Evolutionary conservation across 345 rosid species (phyloP).

Genomic region (Hypericum androsaemum): DNA sequence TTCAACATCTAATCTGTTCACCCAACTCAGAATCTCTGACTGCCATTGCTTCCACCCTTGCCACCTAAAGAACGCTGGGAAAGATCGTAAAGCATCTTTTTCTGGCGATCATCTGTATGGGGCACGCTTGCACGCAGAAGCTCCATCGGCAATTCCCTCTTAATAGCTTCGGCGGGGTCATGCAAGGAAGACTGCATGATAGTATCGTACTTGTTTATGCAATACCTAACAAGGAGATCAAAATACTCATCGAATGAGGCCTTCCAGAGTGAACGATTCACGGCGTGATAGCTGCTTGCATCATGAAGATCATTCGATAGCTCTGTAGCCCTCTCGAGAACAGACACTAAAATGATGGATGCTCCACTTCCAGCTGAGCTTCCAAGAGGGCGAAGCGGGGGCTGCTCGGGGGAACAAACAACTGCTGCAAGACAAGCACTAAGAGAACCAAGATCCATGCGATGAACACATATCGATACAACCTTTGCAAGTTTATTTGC

Average conservation of each 20-base stretch:
- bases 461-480: slow-evolving; percentile 44
- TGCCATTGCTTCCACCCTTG: neutral
- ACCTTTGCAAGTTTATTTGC: slow-evolving; percentile 55
- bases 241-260: slow-evolving; percentile 88
- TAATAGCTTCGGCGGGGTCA: slow-evolving; percentile 68
- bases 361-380: slow-evolving; percentile 79
- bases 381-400: slow-evolving; percentile 84
- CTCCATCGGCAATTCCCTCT: slow-evolving; percentile 76
- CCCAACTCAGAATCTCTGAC: no score
- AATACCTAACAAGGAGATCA: slow-evolving; percentile 65
- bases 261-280: slow-evolving; percentile 65
- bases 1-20: no score
- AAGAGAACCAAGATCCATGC: slow-evolving; percentile 72
- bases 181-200: slow-evolving; percentile 54
- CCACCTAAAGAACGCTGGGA: slow-evolving; percentile 57
- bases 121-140: slow-evolving; percentile 77
- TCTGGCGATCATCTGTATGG: slow-evolving; percentile 73
- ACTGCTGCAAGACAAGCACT: slow-evolving; percentile 87
- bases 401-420: slow-evolving; percentile 81
- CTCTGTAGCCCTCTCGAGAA: slow-evolving; percentile 68
- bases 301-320: slow-evolving; percentile 44
- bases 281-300: slow-evolving; percentile 42
- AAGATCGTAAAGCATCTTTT: slow-evolving; percentile 63
- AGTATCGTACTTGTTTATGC: slow-evolving; percentile 66
- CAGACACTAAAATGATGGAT: slow-evolving; percentile 47